Evolutionary conservation across 108 stramenopile genomes (phyloP), one percentile per base, ranked within the genome.

Genomic region (Nitzschia sp.): DNA sequence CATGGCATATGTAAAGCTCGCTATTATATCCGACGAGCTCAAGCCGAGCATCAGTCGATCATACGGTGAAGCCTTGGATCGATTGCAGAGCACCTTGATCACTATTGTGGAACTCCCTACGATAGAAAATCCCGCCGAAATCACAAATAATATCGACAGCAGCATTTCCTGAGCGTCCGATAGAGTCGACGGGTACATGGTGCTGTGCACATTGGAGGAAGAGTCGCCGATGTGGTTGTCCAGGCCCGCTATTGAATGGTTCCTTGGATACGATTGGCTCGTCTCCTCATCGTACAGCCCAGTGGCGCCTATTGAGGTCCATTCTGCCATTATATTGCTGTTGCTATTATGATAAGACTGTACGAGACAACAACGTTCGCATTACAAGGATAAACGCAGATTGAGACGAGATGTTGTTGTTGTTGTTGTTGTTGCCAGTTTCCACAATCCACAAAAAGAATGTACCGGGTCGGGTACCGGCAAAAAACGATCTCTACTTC

Each of bases 11-110:
- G 33, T 44, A 4, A 68, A 25, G 21, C 36, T 44, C 1, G 34
- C 34, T 9, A 68, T 31, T 22, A 63, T 62, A 36, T 68, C 74
- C 22, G 45, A 60, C 1, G 36, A 44, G 25, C 52, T 54, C 66
- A 75, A 15, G 1, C 58, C 74, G 3, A 75, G 27, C 52, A 75
- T 28, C 1, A 75, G 22, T 30, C 74, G 74, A 22, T 66, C 34
- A 50, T 68, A 75, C 0, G 59, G 46, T 13, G 47, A 25, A 6
- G 57, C 45, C 3, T 17, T 58, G 1, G 16, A 9, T 27, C 27
- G 17, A 33, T 45, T 57, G 45, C n/a, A 16, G 2, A 58, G 1
- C 27, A 54, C 68, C 29, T 48, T 57, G 56, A n/a, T 29, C 2
- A 69, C 30, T 22, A 69, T 58, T 6, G 56, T 47, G 4, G 29